Conservation (phyloP, 139 green algal genomes). For the Chlorella sp. region DNA sequence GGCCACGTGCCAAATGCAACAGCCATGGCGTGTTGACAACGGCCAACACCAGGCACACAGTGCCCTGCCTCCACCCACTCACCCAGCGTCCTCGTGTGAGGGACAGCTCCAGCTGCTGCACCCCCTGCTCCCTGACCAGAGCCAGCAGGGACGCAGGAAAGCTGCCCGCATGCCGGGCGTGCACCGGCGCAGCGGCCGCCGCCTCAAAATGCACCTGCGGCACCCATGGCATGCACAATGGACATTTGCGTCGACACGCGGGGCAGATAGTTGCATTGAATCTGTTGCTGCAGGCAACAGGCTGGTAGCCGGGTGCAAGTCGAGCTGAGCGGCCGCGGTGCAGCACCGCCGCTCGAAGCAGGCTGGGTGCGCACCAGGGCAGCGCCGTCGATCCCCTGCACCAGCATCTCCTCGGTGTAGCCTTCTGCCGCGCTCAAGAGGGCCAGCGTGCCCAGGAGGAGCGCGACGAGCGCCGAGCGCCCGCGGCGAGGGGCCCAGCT, state of each 20-base stretch:
- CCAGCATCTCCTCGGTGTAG: slow-evolving; percentile 1
- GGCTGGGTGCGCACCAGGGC: background rate
- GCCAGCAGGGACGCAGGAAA: slow-evolving; percentile 8
- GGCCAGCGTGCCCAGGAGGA: background rate
- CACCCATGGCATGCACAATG: too few relatives aligned
- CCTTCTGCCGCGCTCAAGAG: background rate
- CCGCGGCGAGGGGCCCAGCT: too few relatives aligned
- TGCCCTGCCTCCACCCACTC: background rate
- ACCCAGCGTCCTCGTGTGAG: slow-evolving; percentile 61
- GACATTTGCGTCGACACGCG: background rate
- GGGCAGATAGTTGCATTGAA: too few relatives aligned
- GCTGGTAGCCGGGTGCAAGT: too few relatives aligned
- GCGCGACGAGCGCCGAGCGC: background rate
- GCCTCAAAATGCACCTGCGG: slow-evolving; percentile 29
- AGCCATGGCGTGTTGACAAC: background rate
- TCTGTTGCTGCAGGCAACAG: too few relatives aligned
- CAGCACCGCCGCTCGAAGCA: too few relatives aligned
- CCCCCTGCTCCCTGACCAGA: background rate
- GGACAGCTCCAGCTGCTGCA: slow-evolving; percentile 45
- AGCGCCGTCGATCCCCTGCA: background rate
- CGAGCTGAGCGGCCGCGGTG: too few relatives aligned
- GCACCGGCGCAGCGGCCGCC: background rate
- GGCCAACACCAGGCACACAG: background rate
- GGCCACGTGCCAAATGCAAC: background rate
- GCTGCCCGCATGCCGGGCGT: background rate